These are phyloP conservation scores for Pythium brachiatum DNA, from an alignment of 352 stramenopile genomes.

Conservation along the genomic window DNA sequence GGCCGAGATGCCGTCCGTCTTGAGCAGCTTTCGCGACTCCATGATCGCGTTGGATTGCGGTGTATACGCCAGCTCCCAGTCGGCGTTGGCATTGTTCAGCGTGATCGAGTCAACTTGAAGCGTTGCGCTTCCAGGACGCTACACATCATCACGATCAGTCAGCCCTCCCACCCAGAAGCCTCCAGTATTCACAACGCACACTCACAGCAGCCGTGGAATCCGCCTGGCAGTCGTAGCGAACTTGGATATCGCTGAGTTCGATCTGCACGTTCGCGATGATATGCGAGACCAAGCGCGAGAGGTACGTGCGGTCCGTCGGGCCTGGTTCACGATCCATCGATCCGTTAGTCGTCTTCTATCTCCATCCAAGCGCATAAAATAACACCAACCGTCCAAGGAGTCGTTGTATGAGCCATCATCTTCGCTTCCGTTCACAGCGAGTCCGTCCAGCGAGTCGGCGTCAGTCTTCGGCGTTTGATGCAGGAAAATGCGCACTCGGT, in stretches of 20 bases:
- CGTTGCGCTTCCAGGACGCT: slow-evolving; percentile 66
- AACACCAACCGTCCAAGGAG: slow-evolving; percentile 5
- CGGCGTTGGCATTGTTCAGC: slow-evolving; percentile 71
- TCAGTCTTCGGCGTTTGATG: slow-evolving; percentile 47
- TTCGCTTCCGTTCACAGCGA: slow-evolving; percentile 13
- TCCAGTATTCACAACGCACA: background rate
- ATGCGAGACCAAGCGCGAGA: slow-evolving; percentile 76
- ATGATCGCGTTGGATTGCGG: slow-evolving; percentile 71
- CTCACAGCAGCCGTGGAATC: slow-evolving; percentile 62
- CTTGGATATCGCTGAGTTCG: slow-evolving; percentile 73
- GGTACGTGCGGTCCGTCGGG: slow-evolving; percentile 66
- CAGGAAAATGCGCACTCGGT: slow-evolving; percentile 65
- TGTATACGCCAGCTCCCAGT: slow-evolving; percentile 77
- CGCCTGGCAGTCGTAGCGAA: slow-evolving; percentile 78
- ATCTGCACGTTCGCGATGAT: slow-evolving; percentile 89
- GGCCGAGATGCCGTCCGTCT: slow-evolving; percentile 54
- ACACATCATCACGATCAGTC: slow-evolving; percentile 4
- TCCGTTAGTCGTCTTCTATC: background rate
- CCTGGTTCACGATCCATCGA: slow-evolving; percentile 13
- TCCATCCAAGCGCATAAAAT: background rate
- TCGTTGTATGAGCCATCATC: slow-evolving; percentile 20
- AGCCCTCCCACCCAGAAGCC: background rate
- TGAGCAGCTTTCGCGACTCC: slow-evolving; percentile 80
- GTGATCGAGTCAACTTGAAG: slow-evolving; percentile 62
- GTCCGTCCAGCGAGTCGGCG: slow-evolving; percentile 9